Base-by-base conservation (phyloP, 495 filamentous ascomycete genomes). In the Glonium stellatum region DNA sequence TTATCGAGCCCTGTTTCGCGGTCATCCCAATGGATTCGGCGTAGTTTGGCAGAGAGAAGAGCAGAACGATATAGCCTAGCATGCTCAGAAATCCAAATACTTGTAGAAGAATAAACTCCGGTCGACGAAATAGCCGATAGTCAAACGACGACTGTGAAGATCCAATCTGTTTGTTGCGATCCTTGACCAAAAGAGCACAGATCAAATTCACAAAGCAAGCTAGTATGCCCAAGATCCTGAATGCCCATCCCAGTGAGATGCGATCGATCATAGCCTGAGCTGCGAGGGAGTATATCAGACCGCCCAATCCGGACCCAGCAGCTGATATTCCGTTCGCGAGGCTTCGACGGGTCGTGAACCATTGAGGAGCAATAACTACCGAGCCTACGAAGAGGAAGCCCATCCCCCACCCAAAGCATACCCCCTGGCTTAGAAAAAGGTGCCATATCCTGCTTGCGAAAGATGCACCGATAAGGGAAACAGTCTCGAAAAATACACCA, bases 301-400 rank as follows among this genome's bases (percentile, higher is more conserved):
- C 90, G 12, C 87, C 87, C 27, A 92, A 76, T 15, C 89, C 88
- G n/a, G 82, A 85, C 0, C 89, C 90, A 12, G 83, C 79, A 0
- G 87, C 80, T 1, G 84, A 80, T 54, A 90, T 84, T 1, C 87
- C 84, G 69, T 85, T 89, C 6, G 89, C 88, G 25, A 93, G 78
- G 50, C 82, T 83, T 13, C 87, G 80, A 5, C 80, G 78, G 34
- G 80, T 81, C 23, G 72, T 74, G 72, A 95, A 93, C 90, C 90
- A 93, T 65, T 93, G 88, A 1, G 88, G 82, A 0, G 87, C 77
- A 13, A 92, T 81, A 15, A 83, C 82, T 1, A 87, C 83, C 25
- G 81, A 85, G 21, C 82, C 79, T 8, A 86, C 87, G 71, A 89
- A 95, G 19, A 84, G 78, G 57, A 93, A 87, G 1, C 89, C 88